Percentiles rank a stretch among this genome's conserved stretches.
Conservation (phyloP, 257 asterid genomes). For the Voacanga thouarsii region DNA sequence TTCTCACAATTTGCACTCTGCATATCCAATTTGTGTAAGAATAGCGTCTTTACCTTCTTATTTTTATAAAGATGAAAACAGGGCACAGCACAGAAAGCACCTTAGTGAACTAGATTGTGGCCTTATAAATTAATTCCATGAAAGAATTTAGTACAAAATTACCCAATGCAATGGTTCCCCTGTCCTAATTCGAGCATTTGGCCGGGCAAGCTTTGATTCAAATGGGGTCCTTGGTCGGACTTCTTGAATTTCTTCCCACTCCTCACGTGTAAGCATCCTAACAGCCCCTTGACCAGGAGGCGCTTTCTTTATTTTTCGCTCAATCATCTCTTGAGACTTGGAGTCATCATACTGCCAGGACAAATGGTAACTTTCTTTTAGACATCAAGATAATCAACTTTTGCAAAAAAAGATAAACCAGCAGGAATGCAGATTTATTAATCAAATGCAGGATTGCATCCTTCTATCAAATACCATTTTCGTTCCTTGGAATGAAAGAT, state of each 20-base stretch:
- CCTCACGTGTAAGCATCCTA: slow-evolving; percentile 87
- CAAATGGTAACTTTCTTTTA: background rate
- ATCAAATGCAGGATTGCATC: too few relatives aligned
- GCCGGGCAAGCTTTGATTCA: slow-evolving; percentile 80
- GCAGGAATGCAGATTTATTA: background rate
- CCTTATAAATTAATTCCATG: background rate
- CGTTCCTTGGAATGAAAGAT: background rate
- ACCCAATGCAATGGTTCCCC: slow-evolving; percentile 34
- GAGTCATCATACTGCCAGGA: slow-evolving; percentile 71
- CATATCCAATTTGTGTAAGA: background rate
- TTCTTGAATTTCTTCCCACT: slow-evolving; percentile 80
- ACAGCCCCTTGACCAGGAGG: slow-evolving; percentile 91
- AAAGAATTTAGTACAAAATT: slow-evolving; percentile 10
- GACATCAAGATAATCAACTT: background rate
- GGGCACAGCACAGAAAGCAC: background rate
- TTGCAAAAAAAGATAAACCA: background rate
- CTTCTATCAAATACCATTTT: background rate
- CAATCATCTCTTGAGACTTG: slow-evolving; percentile 66
- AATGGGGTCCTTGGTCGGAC: slow-evolving; percentile 82
- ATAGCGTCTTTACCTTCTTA: background rate
- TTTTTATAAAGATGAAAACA: background rate
- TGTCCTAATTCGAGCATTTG: slow-evolving; percentile 44
- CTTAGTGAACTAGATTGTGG: background rate
- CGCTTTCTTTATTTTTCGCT: slow-evolving; percentile 68
- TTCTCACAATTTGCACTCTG: background rate